Percentiles rank a stretch among this genome's conserved stretches.
These are phyloP conservation scores for Nannizziopsis barbatae DNA, from an alignment of 2,329 filamentous ascomycete genomes.

Conservation along the genomic window DNA sequence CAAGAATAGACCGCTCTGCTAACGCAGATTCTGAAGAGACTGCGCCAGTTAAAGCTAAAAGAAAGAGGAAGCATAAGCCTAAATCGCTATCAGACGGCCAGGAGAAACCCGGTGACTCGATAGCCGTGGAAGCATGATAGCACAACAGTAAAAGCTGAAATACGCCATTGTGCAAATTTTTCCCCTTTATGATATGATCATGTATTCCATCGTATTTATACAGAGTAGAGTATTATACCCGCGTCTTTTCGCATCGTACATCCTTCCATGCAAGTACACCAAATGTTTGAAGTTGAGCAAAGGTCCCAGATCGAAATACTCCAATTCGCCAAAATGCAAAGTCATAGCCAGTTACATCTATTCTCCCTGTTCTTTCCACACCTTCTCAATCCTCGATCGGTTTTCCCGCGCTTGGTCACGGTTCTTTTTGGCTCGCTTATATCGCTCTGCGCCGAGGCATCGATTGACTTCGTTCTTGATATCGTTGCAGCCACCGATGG, in stretches of 20 bases:
- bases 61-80: slow-evolving; percentile 19
- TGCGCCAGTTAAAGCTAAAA: slow-evolving; percentile 13
- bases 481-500: slow-evolving; percentile 78
- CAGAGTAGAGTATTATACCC: slow-evolving; percentile 11
- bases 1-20: neutral
- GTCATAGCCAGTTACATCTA: neutral
- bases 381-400: slow-evolving; percentile 60
- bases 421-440: slow-evolving; percentile 67
- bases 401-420: slow-evolving; percentile 58
- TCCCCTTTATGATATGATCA: neutral
- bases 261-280: neutral
- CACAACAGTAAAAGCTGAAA: neutral
- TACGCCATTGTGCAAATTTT: neutral
- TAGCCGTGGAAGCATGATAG: slow-evolving; percentile 12
- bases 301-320: too few relatives aligned
- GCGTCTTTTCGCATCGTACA: neutral
- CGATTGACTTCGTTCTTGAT: slow-evolving; percentile 73
- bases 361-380: slow-evolving; percentile 53
- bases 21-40: slow-evolving; percentile 3
- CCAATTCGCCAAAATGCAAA: neutral
- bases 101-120: slow-evolving; percentile 2
- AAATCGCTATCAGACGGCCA: slow-evolving; percentile 7
- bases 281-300: neutral
- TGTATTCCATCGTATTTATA: slow-evolving; percentile 3
- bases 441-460: slow-evolving; percentile 70